These are phyloP conservation scores for Veloboletus limbatus DNA, from an alignment of 1,284 basidiomycete genomes.

Conservation along the genomic window DNA sequence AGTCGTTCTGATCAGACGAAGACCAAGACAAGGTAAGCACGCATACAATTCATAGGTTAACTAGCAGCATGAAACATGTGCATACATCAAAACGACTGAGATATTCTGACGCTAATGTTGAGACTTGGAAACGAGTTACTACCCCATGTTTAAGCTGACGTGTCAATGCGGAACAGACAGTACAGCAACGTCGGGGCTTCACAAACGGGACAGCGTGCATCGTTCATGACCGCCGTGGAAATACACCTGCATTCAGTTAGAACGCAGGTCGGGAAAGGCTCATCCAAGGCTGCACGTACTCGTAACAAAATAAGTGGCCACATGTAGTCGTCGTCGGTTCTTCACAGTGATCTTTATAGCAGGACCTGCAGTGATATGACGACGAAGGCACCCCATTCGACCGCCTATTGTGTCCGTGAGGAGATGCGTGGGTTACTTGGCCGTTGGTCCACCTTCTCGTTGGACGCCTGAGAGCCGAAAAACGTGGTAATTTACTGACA, in stretches of 20 bases:
- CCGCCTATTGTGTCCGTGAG: conserved; percentile 10
- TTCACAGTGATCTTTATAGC: conserved; percentile 32
- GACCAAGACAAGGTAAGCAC: neutral
- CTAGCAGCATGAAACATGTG: conserved; percentile 5
- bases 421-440: conserved; percentile 10
- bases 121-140: neutral
- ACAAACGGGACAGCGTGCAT: conserved; percentile 33
- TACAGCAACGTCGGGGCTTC: conserved; percentile 32
- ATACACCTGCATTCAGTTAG: conserved; percentile 28
- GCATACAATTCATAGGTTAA: conserved; percentile 5
- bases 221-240: conserved; percentile 30
- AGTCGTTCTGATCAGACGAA: neutral
- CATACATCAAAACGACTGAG: conserved; percentile 5
- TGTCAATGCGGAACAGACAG: conserved; percentile 35
- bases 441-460: conserved; percentile 17
- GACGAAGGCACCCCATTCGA: conserved; percentile 10
- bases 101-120: neutral
- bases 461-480: conserved; percentile 29
- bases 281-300: conserved; percentile 19
- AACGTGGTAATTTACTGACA: conserved; percentile 33
- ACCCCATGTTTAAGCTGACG: conserved; percentile 20
- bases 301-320: conserved; percentile 34
- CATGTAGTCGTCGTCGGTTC: conserved; percentile 37
- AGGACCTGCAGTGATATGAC: conserved; percentile 35
- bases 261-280: neutral